Evolutionary conservation across 225 moss, liverwort and hornwort genomes (phyloP), one percentile per base, ranked within the genome.

Genomic region (Marchantia polymorpha): DNA sequence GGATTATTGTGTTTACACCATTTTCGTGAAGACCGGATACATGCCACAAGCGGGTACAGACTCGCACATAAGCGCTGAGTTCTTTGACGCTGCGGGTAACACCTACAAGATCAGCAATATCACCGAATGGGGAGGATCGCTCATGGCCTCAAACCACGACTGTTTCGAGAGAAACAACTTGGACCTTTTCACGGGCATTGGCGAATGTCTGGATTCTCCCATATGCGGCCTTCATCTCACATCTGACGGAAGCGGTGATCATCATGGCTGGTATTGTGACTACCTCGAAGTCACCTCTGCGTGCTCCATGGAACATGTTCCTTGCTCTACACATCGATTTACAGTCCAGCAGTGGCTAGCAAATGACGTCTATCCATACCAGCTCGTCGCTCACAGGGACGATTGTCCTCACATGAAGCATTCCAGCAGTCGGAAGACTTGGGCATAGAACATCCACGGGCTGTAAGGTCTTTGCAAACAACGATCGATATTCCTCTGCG

Each of bases 121-220:
- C 3, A 73, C 73, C 7, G 59, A 7, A 46, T 87, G 87, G 87
- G 87, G 83, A 76, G n/a, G 84, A 17, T 48, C 13, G 27, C 22
- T 84, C 39, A 77, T 77, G 46, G 83, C 78, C 22, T 10, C 56
- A 14, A 73, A 68, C 50, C 53, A 69, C 19, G 19, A 52, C 7
- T 81, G 77, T 63, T 87, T 84, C 59, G 81, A 84, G 76, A 48
- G 84, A 59, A 84, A 82, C 50, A 64, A 56, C 8, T 47, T 82
- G 54, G 87, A 87, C 61, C 68, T 80, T 51, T 87, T 87, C 70
- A 84, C 82, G 63, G 87, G 87, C 22, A 23, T 87, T 60, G 83
- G 83, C 10, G 68, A 79, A 7, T 84, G 87, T 73, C 60, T 84
- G 39, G 52, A 39, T 1, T 19, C 54, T 29, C 80, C 87, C 5